phyloP scores from a whole-genome alignment of 495 filamentous ascomycete species.

The Penicillium egyptiacum region DNA sequence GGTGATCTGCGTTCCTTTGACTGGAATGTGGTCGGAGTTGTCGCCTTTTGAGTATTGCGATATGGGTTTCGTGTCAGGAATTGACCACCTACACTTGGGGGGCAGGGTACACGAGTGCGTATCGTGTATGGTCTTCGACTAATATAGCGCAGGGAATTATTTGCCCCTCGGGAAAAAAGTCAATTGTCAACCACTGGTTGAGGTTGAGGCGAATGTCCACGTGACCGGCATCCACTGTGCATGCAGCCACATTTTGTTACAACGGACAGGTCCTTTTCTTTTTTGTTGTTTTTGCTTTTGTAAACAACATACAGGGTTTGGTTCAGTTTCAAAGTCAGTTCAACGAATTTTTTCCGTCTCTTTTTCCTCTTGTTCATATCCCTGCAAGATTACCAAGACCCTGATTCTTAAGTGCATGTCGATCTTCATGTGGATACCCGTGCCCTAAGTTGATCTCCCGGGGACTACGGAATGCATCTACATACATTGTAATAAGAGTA shows the following conservation, averaged over 20 bases:
- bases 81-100: constrained; percentile 1
- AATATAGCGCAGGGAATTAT: constrained; percentile 1
- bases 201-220: constrained; percentile 11
- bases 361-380: not conserved
- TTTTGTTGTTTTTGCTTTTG: not conserved
- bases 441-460: constrained; percentile 11
- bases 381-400: not conserved
- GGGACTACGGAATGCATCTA: not conserved
- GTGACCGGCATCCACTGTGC: constrained; percentile 11
- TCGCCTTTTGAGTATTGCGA: not conserved
- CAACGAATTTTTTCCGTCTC: not conserved
- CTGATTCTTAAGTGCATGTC: constrained; percentile 8
- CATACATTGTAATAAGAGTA: not conserved
- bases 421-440: constrained; percentile 12
- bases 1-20: not conserved
- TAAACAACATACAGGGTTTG: not conserved
- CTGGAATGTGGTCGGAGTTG: not conserved
- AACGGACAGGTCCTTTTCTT: not conserved
- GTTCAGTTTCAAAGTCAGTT: not conserved
- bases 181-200: constrained; percentile 7
- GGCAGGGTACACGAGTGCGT: not conserved
- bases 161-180: constrained; percentile 14
- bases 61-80: not conserved
- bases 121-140: not conserved
- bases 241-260: not conserved